Conservation (phyloP, 345 rosid species). For the Rhodomyrtus tomentosa region DNA sequence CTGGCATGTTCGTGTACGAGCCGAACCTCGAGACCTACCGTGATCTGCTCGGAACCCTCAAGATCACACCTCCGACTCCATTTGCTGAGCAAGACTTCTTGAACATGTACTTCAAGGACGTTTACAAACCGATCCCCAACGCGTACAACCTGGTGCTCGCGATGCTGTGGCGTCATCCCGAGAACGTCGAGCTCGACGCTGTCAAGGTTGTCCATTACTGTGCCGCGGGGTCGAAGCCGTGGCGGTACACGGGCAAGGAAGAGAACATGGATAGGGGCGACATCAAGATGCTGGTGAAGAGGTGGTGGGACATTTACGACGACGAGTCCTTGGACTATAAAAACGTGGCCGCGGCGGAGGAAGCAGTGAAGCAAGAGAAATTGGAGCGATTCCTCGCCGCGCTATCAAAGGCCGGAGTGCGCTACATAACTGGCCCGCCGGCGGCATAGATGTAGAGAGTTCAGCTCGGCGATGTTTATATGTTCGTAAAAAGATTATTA, state of each 20-base stretch:
- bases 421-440: conserved; percentile 15
- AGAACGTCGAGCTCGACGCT: conserved; percentile 13
- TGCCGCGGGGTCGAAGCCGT: conserved; percentile 42
- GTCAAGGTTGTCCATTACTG: conserved; percentile 35
- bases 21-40: conserved; percentile 19
- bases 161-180: conserved; percentile 49
- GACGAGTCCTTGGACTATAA: conserved; percentile 30
- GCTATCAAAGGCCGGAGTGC: conserved; percentile 17
- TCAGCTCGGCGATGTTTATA: not conserved
- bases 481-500: rapidly evolving
- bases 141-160: conserved; percentile 38
- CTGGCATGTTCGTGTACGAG: conserved; percentile 33
- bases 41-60: conserved; percentile 17
- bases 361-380: not conserved
- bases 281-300: conserved; percentile 24
- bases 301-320: conserved; percentile 36
- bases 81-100: conserved; percentile 54
- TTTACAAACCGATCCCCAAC: conserved; percentile 18
- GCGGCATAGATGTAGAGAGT: conserved; percentile 7
- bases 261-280: conserved; percentile 34
- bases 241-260: conserved; percentile 41
- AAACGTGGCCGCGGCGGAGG: not conserved
- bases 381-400: conserved; percentile 12
- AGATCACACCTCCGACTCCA: conserved; percentile 24
- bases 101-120: conserved; percentile 34